A percentile compares a stretch with the other conserved stretches of the same genome.
These are phyloP conservation scores for Dactylonectria macrodidyma DNA, from an alignment of 2,329 filamentous ascomycete species.

Conservation along the genomic window DNA sequence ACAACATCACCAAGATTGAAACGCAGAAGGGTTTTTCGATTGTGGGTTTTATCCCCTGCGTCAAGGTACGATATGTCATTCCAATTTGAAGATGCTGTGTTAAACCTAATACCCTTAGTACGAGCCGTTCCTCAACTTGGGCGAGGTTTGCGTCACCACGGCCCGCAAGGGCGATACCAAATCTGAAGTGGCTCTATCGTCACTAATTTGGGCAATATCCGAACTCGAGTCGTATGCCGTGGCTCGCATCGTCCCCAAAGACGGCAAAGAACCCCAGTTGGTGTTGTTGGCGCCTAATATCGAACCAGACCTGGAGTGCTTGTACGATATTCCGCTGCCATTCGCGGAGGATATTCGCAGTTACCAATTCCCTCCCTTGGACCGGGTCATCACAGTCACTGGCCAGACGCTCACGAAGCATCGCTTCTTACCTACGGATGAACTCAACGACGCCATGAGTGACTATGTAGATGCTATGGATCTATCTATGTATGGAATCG, in stretches of 20 bases:
- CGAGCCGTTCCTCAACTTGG: slow-evolving; percentile 88
- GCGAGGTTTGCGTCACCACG: slow-evolving; percentile 83
- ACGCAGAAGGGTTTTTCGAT: slow-evolving; percentile 83
- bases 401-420: slow-evolving; percentile 87
- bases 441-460: slow-evolving; percentile 86
- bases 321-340: slow-evolving; percentile 91
- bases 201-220: slow-evolving; percentile 87
- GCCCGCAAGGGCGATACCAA: slow-evolving; percentile 85
- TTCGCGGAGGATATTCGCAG: slow-evolving; percentile 92
- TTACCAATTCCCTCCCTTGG: slow-evolving; percentile 93
- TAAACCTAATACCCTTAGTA: slow-evolving; percentile 66
- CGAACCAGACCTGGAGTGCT: slow-evolving; percentile 84
- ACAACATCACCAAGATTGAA: slow-evolving; percentile 90
- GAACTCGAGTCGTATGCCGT: slow-evolving; percentile 90
- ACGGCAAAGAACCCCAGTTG: slow-evolving; percentile 82
- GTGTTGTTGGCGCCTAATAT: slow-evolving; percentile 86
- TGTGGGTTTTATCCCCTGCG: slow-evolving; percentile 85
- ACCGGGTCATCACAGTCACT: slow-evolving; percentile 88
- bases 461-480: slow-evolving; percentile 96
- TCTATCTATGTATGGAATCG: slow-evolving; percentile 77
- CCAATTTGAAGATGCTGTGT: slow-evolving; percentile 8
- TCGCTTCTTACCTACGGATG: slow-evolving; percentile 82
- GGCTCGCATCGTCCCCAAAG: slow-evolving; percentile 87
- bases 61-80: slow-evolving; percentile 67
- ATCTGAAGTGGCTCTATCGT: slow-evolving; percentile 87